Base-by-base conservation (phyloP, 805 yeast species). In the Candida vartiovaarae region DNA sequence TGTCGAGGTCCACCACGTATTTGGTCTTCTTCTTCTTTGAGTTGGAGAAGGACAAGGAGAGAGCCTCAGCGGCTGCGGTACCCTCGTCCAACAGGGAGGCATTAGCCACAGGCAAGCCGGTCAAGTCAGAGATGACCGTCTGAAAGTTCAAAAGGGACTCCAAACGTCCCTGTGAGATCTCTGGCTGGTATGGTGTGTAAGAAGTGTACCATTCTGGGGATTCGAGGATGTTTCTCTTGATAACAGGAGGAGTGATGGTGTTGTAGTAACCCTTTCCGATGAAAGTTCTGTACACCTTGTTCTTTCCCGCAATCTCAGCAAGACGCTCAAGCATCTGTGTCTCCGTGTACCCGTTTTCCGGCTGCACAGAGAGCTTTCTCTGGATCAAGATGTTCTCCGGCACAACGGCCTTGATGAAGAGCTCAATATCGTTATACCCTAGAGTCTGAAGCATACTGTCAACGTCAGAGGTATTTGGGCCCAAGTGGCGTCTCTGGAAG, bases 141-240 rank as follows among this genome's bases (percentile, higher is more conserved):
- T 93, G 99, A 68, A 76, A 93, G 65, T 93, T 93, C 49, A 93
- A 70, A 49, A 93, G 70, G 24, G 93, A 80, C 67, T 91, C 96
- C 55, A 93, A 74, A 56, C 99, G 80, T 43, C 99, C 99, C 66
- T 93, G 99, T 1, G 96, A 84, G 46, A 93, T 90, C 64, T 93
- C 99, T 1, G 99, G 96, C 68, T 93, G 99, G 64, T 93, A 93
- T 32, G 99, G 99, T 25, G 99, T 93, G 63, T 93, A 93, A 1
- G 97, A 88, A 23, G 99, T 93, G 71, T 93, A 93, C 99, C 99
- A 93, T 61, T 89, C 96, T 5, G 99, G 99, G 48, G 83, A 79
- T 65, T 93, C 99, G 45, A 93, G 69, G 46, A 93, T 65, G 58
- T 93, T 93, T 62, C 99, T 80, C 69, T 87, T 95, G 54, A 93